Base-by-base conservation (phyloP, 305 asterid species). In the Lippia alba region DNA sequence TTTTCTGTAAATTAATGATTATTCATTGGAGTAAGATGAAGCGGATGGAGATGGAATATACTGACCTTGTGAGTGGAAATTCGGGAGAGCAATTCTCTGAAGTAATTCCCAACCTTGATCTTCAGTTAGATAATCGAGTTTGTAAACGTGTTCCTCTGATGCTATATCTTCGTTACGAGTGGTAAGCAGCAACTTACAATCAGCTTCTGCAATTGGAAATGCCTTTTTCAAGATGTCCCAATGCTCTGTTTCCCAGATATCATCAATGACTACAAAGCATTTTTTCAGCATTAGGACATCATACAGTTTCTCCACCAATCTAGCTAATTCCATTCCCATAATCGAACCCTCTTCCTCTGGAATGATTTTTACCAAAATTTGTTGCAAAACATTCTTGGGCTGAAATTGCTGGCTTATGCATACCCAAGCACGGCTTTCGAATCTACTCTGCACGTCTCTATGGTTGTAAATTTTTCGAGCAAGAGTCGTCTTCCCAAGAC, bases 401-500 rank as follows among this genome's bases (percentile, higher is more conserved):
- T 18, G 14, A 67, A 67, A 41, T 12, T 67, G 33, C n/a, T 66
- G 71, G 7, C 61, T 51, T 0, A 53, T 0, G 12, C 71, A 66
- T 4, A 66, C 71, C 72, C 72, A 67, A 5, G 63, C 72, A 39
- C 54, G 72, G 17, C 20, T 51, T 6, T 40, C 40, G 8, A 67
- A 67, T n/a, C 6, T 0, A 0, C 5, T 1, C 8, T 8, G 18
- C n/a, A 66, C 61, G 8, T 39, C 61, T 12, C 6, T 0, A 24
- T 66, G 75, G 4, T 56, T 45, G 46, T 30, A 75, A 0, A 75
- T 12, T 46, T 69, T 63, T 10, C 75, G 45, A 0, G 75, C 75
- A 0, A 75, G 48, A 10, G 80, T 76, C 1, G 80, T 76, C 58
- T 76, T 76, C 6, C 80, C 76, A 1, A 76, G 50, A 48, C 80